These are phyloP conservation scores for Vaccinium myrtillus DNA, from an alignment of 148 eudicot genomes.

Conservation along the genomic window DNA sequence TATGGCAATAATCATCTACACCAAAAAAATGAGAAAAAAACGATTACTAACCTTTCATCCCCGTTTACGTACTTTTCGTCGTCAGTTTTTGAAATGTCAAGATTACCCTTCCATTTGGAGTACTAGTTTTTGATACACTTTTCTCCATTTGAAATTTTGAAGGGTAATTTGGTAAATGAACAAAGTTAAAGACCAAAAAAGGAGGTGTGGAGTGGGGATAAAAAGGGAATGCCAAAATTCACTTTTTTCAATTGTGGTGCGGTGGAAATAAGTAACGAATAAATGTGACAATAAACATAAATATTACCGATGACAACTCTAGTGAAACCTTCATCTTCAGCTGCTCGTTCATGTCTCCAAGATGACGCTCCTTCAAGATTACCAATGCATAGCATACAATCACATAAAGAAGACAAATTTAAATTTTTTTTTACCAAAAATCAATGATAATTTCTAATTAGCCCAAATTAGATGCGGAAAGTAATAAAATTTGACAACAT, in stretches of 20 bases:
- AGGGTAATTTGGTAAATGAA: not conserved
- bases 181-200: not conserved
- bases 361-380: conserved; percentile 72
- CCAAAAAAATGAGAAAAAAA: not conserved
- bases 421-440: not conserved
- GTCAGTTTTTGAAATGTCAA: not conserved
- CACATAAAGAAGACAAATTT: not conserved
- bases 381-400: not conserved
- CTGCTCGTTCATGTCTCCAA: conserved; percentile 87
- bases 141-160: not conserved
- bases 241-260: not conserved
- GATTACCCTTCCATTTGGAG: not conserved
- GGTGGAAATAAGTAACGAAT: not conserved
- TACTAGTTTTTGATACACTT: not conserved
- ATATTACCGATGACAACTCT: conserved; percentile 41
- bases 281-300: not conserved
- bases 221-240: not conserved
- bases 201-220: not conserved
- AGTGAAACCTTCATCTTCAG: conserved; percentile 77
- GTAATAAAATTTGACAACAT: not conserved
- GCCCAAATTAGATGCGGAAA: not conserved
- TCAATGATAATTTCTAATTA: not conserved
- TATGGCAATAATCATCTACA: not conserved
- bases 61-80: no score
- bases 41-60: not conserved